These are phyloP conservation scores for Phtheirospermum japonicum DNA, from an alignment of 257 asterid species.

Conservation along the genomic window DNA sequence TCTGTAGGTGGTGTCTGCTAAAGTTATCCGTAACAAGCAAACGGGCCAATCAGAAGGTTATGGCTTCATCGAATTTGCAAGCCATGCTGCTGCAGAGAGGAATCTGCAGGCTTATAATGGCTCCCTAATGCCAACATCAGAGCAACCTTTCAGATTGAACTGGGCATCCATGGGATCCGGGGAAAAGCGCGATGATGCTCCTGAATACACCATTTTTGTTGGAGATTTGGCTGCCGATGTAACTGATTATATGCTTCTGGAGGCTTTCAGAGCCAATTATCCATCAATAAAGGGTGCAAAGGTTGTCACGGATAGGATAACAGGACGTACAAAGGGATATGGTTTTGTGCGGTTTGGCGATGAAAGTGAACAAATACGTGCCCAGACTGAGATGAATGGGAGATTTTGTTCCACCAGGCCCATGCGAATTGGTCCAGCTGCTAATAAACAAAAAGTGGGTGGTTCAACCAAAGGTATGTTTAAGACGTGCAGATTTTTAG, in stretches of 20 bases:
- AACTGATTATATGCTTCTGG: constrained; percentile 85
- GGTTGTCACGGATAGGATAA: constrained; percentile 78
- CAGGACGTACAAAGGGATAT: constrained; percentile 89
- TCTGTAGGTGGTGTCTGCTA: constrained; percentile 62
- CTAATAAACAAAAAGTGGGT: constrained; percentile 70
- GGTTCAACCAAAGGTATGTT: constrained; percentile 65
- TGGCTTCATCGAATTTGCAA: constrained; percentile 79
- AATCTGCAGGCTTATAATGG: constrained; percentile 68
- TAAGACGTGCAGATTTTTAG: constrained; percentile 15
- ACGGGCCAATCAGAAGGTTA: constrained; percentile 77
- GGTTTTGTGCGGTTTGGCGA: constrained; percentile 88
- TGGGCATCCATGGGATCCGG: constrained; percentile 98
- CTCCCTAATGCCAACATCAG: constrained; percentile 65
- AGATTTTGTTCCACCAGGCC: constrained; percentile 85
- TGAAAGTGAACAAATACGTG: constrained; percentile 79
- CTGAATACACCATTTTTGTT: constrained; percentile 80
- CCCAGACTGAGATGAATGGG: constrained; percentile 96
- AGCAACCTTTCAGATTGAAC: constrained; percentile 75
- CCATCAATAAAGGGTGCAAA: constrained; percentile 82
- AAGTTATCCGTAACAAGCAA: constrained; percentile 88
- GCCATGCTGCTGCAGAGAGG: constrained; percentile 89
- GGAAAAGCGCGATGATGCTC: constrained; percentile 78
- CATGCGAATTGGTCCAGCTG: constrained; percentile 93
- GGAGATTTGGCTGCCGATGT: constrained; percentile 97
- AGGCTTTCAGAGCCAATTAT: constrained; percentile 73